phyloP scores from a whole-genome alignment of 306 rosid species.

The Trifolium dubium region DNA sequence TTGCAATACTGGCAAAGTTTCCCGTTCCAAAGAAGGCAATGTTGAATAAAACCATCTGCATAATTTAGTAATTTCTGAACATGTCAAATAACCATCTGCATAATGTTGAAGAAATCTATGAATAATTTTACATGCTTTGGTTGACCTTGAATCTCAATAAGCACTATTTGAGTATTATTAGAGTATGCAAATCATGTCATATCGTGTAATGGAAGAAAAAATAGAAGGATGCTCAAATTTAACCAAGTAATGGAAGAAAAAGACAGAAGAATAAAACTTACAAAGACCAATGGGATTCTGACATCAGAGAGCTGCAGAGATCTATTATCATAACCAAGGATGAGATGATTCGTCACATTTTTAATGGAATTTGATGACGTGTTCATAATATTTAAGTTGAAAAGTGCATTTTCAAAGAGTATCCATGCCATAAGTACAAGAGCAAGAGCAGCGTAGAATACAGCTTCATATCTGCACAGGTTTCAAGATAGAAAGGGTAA shows the following conservation, averaged over 20 bases:
- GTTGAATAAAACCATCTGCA: slow-evolving; percentile 82
- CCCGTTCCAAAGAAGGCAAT: slow-evolving; percentile 94
- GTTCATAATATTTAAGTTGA: slow-evolving; percentile 56
- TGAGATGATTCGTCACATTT: slow-evolving; percentile 45
- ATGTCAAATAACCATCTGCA: too few species aligned
- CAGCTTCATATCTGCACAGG: slow-evolving; percentile 82
- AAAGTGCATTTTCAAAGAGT: slow-evolving; percentile 81
- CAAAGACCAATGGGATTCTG: slow-evolving; percentile 77
- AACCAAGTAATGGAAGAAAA: slow-evolving; percentile 22
- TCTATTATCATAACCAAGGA: slow-evolving; percentile 59
- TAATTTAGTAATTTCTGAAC: slow-evolving; percentile 28
- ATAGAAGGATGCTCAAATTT: slow-evolving; percentile 18
- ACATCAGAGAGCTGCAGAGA: slow-evolving; percentile 80
- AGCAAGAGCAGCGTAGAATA: slow-evolving; percentile 79
- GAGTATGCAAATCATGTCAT: slow-evolving; percentile 10
- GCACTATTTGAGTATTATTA: slow-evolving; percentile 13
- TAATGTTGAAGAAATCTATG: slow-evolving; percentile 22
- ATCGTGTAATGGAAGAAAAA: background rate
- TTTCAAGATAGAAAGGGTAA: slow-evolving; percentile 26
- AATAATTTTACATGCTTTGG: slow-evolving; percentile 36
- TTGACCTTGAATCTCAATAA: slow-evolving; percentile 22
- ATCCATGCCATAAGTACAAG: slow-evolving; percentile 93
- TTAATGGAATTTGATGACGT: slow-evolving; percentile 50
- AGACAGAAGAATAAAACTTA: slow-evolving; percentile 52
- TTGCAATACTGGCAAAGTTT: slow-evolving; percentile 90